Evolutionary conservation across 352 stramenopile genomes (phyloP).

Genomic region (Saprolegnia diclina): DNA sequence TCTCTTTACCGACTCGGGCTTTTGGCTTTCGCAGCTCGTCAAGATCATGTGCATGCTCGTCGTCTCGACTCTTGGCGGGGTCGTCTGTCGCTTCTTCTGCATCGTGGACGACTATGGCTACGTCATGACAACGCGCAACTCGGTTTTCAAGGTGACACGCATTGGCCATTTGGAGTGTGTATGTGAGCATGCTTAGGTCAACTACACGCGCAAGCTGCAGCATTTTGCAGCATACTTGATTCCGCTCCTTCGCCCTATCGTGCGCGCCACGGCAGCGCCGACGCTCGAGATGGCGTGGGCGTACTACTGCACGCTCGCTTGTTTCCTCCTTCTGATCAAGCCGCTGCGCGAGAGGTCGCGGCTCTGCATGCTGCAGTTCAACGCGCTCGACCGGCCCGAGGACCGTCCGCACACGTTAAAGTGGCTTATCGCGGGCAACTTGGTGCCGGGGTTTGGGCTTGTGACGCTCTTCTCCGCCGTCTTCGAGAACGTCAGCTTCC

Average conservation of each 20-base stretch:
- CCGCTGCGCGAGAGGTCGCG: slow-evolving; percentile 66
- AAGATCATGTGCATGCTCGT: slow-evolving; percentile 78
- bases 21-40: slow-evolving; percentile 70
- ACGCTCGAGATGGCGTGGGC: slow-evolving; percentile 66
- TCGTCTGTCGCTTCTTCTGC: slow-evolving; percentile 76
- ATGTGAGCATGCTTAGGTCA: slow-evolving; percentile 34
- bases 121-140: slow-evolving; percentile 78
- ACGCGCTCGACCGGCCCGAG: slow-evolving; percentile 75
- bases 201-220: slow-evolving; percentile 84
- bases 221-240: slow-evolving; percentile 80
- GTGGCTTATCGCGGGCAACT: slow-evolving; percentile 52
- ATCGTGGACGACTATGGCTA: slow-evolving; percentile 74
- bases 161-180: not conserved
- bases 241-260: slow-evolving; percentile 52
- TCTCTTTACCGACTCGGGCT: slow-evolving; percentile 39
- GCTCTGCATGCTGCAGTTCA: slow-evolving; percentile 88
- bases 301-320: slow-evolving; percentile 71
- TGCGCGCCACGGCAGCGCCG: slow-evolving; percentile 31
- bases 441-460: slow-evolving; percentile 28
- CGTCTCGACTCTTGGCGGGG: slow-evolving; percentile 59
- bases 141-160: slow-evolving; percentile 50
- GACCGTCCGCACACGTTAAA: slow-evolving; percentile 79
- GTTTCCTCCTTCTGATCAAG: slow-evolving; percentile 78
- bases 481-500: not conserved
- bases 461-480: slow-evolving; percentile 12